Conservation (phyloP, 2,329 filamentous ascomycete genomes). For the Epichloe scottii region DNA sequence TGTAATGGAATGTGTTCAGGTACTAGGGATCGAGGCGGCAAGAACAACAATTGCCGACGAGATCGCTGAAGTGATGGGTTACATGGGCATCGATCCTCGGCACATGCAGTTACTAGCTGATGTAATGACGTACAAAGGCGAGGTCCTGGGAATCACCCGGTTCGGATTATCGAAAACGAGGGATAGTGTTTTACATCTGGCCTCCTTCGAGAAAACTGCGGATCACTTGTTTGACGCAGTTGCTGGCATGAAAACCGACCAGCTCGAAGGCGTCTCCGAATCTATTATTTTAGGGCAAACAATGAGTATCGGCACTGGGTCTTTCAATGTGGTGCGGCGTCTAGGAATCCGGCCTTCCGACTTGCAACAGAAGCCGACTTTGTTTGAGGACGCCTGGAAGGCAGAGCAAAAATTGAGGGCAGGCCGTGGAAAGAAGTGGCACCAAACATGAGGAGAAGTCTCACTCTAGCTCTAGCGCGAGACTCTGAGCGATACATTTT, state of each 20-base stretch:
- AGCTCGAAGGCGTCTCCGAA: slow-evolving; percentile 86
- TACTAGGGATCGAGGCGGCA: slow-evolving; percentile 91
- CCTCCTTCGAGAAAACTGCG: slow-evolving; percentile 95
- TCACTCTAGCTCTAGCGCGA: too few relatives aligned
- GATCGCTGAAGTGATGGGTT: slow-evolving; percentile 78
- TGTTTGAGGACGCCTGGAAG: slow-evolving; percentile 60
- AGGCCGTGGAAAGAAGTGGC: too few relatives aligned
- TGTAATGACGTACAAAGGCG: slow-evolving; percentile 98
- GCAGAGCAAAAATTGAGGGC: slow-evolving; percentile 8
- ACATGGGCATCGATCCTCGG: slow-evolving; percentile 91
- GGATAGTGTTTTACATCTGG: slow-evolving; percentile 84
- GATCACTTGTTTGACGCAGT: slow-evolving; percentile 96
- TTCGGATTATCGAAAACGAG: slow-evolving; percentile 96
- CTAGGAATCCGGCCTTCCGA: slow-evolving; percentile 53
- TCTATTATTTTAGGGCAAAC: slow-evolving; percentile 98
- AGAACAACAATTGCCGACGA: slow-evolving; percentile 79
- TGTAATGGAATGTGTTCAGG: slow-evolving; percentile 76
- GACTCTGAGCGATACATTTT: too few relatives aligned
- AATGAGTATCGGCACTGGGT: slow-evolving; percentile 81
- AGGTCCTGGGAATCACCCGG: slow-evolving; percentile 89
- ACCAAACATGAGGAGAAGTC: too few relatives aligned
- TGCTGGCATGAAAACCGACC: slow-evolving; percentile 79
- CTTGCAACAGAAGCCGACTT: slow-evolving; percentile 44
- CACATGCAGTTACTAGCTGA: slow-evolving; percentile 97
- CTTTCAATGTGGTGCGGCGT: slow-evolving; percentile 75